Evolutionary conservation across 148 eudicot genomes (phyloP).

Genomic region (Vaccinium darrowii): DNA sequence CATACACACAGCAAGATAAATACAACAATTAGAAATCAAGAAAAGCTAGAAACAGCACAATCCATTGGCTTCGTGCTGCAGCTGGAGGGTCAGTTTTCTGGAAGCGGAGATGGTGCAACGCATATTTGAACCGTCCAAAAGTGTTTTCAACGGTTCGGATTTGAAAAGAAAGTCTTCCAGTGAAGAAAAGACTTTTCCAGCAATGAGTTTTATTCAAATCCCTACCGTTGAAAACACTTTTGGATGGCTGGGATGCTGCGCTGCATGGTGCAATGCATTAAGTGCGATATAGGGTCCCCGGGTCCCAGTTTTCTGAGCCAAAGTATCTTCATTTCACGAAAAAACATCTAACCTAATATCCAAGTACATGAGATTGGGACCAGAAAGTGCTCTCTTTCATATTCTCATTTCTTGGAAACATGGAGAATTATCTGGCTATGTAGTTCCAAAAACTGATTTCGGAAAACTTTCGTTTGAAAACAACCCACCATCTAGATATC

Average conservation of each 20-base stretch:
- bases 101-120: no score
- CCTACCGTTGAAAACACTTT: no score
- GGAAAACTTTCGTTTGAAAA: not conserved
- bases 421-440: not conserved
- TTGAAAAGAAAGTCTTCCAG: no score
- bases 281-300: no score
- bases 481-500: not conserved
- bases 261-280: no score
- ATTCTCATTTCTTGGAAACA: not conserved
- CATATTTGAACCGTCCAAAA: no score
- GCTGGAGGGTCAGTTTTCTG: not conserved
- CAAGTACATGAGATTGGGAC: not conserved
- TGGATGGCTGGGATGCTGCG: no score
- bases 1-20: not conserved
- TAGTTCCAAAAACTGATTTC: not conserved
- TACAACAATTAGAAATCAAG: not conserved
- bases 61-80: not conserved
- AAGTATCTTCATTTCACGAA: not conserved
- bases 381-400: not conserved
- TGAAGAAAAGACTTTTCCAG: no score
- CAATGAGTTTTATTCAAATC: no score
- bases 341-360: not conserved
- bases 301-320: not conserved
- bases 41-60: constrained; percentile 5
- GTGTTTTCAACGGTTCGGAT: no score